Conservation (phyloP, 495 filamentous ascomycete genomes). For the Tuber aestivum region DNA sequence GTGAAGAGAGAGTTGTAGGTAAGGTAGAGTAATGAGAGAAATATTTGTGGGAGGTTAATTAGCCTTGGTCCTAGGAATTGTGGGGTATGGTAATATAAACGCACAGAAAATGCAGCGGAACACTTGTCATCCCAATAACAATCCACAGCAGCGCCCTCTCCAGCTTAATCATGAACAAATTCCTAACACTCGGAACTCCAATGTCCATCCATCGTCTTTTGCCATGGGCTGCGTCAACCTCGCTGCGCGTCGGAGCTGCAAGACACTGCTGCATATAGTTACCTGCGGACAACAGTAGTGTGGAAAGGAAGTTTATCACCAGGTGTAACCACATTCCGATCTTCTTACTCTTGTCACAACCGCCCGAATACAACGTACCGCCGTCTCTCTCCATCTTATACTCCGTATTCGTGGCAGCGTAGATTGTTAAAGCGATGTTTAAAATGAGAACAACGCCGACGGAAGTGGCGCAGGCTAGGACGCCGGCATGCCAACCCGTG, state of each 20-base stretch:
- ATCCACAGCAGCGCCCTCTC: conserved; percentile 7
- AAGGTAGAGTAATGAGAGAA: conserved; percentile 48
- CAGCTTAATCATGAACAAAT: conserved; percentile 1
- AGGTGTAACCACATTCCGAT: background rate
- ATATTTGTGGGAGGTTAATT: conserved; percentile 48
- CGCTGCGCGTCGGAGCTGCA: conserved; percentile 6
- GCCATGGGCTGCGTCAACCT: conserved; percentile 16
- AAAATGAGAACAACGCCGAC: too few species aligned
- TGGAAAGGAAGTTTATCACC: conserved; percentile 3
- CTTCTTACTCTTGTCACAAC: background rate
- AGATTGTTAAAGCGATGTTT: too few species aligned
- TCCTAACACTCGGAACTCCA: conserved; percentile 13
- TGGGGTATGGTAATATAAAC: background rate
- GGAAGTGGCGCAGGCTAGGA: too few species aligned
- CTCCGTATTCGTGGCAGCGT: too few species aligned
- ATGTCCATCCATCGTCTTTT: conserved; percentile 16
- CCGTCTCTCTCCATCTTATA: background rate
- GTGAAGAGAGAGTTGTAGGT: conserved; percentile 45
- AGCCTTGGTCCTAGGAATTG: conserved; percentile 8
- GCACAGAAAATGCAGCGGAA: conserved; percentile 17
- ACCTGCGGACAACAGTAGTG: background rate
- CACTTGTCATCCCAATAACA: conserved; percentile 3
- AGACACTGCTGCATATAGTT: conserved; percentile 19
- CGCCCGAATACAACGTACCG: conserved; percentile 4
- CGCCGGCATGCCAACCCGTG: too few species aligned